Conservation (phyloP, 1,139 yeast genomes). For the Zygosaccharomyces pseudobailii region DNA sequence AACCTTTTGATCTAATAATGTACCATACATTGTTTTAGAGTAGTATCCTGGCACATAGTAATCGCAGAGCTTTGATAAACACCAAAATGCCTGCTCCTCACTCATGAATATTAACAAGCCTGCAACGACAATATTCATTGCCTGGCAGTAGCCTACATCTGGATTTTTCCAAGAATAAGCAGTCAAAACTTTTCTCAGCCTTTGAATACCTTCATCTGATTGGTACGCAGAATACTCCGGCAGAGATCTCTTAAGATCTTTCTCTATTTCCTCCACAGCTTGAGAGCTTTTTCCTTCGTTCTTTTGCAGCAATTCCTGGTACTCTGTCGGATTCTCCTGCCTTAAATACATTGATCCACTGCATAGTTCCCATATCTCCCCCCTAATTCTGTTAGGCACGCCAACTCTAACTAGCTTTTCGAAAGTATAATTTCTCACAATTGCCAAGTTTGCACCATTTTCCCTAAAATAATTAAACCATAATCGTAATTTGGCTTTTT, state of each 20-base stretch:
- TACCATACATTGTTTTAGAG: slow-evolving; percentile 97
- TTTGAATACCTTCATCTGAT: slow-evolving; percentile 71
- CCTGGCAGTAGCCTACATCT: slow-evolving; percentile 97
- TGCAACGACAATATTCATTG: slow-evolving; percentile 97
- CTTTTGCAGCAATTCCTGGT: slow-evolving; percentile 51
- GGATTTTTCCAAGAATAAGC: slow-evolving; percentile 98
- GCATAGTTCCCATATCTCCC: slow-evolving; percentile 93
- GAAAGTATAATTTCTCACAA: slow-evolving; percentile 71
- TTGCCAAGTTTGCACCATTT: slow-evolving; percentile 78
- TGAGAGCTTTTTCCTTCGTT: slow-evolving; percentile 62
- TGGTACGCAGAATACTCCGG: slow-evolving; percentile 98
- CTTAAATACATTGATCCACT: slow-evolving; percentile 82
- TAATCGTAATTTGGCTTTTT: slow-evolving; percentile 78
- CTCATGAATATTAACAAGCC: slow-evolving; percentile 89
- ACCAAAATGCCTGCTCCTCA: slow-evolving; percentile 98
- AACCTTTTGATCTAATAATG: slow-evolving; percentile 86
- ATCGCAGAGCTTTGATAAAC: slow-evolving; percentile 77
- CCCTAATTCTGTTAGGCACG: slow-evolving; percentile 83
- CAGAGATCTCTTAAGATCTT: slow-evolving; percentile 86
- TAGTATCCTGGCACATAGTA: slow-evolving; percentile 90
- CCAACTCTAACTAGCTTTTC: slow-evolving; percentile 85
- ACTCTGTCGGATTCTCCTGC: slow-evolving; percentile 57
- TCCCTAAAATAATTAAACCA: slow-evolving; percentile 89
- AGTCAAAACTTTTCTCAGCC: slow-evolving; percentile 80
- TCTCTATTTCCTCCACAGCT: slow-evolving; percentile 95